Percentiles rank a stretch among this genome's conserved stretches.
These are phyloP conservation scores for Neopestalotiopsis sp. DNA, from an alignment of 2,329 filamentous ascomycete genomes.

Conservation along the genomic window DNA sequence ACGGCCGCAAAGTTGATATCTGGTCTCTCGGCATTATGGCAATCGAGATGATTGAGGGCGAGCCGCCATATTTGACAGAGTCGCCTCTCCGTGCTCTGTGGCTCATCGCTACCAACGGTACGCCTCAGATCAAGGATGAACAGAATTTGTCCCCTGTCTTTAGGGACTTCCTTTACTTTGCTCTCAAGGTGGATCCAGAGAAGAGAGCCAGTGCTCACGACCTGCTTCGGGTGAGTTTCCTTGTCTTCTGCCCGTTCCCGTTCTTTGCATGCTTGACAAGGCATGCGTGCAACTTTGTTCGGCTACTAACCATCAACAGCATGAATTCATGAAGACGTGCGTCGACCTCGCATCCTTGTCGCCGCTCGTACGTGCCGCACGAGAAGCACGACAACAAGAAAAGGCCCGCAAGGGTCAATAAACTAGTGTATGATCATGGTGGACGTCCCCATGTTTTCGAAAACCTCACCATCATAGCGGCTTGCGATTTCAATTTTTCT, in stretches of 20 bases:
- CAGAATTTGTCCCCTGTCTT: constrained; percentile 81
- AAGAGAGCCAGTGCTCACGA: constrained; percentile 96
- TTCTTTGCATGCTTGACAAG: background rate
- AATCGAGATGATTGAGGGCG: constrained; percentile 99
- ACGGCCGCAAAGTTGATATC: constrained; percentile 97
- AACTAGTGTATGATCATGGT: constrained; percentile 17
- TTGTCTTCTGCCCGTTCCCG: constrained; percentile 16
- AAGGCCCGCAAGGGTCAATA: constrained; percentile 70
- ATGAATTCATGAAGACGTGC: constrained; percentile 80
- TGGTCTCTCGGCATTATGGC: constrained; percentile 99
- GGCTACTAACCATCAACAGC: constrained; percentile 49
- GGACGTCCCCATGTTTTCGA: background rate
- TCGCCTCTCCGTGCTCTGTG: constrained; percentile 91
- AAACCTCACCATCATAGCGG: constrained; percentile 17
- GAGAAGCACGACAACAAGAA: constrained; percentile 85
- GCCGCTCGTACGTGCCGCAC: constrained; percentile 84
- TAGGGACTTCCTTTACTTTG: constrained; percentile 89
- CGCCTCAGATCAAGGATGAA: constrained; percentile 93
- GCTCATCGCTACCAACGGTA: constrained; percentile 96
- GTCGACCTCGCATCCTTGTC: constrained; percentile 78
- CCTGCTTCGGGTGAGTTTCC: constrained; percentile 77
- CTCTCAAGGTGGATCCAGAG: constrained; percentile 95
- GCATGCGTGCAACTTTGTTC: background rate
- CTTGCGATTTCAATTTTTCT: constrained; percentile 18
- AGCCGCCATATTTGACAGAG: constrained; percentile 95